phyloP scores from a whole-genome alignment of 2,329 filamentous ascomycete genomes.

The Fusarium abutilonis region DNA sequence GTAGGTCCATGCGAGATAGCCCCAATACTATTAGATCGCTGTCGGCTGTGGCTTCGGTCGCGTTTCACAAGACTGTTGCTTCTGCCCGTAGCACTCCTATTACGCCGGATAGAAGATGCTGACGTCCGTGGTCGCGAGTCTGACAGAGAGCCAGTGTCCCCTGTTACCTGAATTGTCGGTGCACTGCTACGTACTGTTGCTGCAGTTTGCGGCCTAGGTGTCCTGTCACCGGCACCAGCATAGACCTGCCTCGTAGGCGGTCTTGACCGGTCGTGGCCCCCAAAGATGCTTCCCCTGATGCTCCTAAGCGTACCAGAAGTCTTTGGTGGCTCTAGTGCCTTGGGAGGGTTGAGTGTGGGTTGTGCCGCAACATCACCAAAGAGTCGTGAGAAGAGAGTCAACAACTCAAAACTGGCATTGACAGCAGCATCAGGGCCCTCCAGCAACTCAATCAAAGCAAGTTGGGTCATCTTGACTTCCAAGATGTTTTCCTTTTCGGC shows the following conservation, averaged over 20 bases:
- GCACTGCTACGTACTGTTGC: conserved; percentile 58
- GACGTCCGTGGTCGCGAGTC: conserved; percentile 52
- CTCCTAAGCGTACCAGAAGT: conserved; percentile 77
- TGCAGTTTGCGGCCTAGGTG: conserved; percentile 52
- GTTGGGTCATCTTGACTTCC: conserved; percentile 96
- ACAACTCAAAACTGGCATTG: conserved; percentile 85
- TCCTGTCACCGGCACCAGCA: conserved; percentile 52
- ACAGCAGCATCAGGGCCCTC: conserved; percentile 88
- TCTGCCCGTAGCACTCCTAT: conserved; percentile 59
- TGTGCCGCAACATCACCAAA: conserved; percentile 70
- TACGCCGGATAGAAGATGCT: conserved; percentile 44
- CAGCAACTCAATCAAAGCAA: conserved; percentile 82
- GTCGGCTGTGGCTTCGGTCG: conserved; percentile 60
- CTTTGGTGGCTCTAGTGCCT: conserved; percentile 67
- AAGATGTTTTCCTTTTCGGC: conserved; percentile 87
- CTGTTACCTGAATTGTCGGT: conserved; percentile 81
- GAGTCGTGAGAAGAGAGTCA: conserved; percentile 82
- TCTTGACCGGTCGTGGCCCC: conserved; percentile 61
- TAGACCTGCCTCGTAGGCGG: conserved; percentile 56
- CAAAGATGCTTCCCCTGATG: conserved; percentile 80
- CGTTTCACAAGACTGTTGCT: conserved; percentile 64
- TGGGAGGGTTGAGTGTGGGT: conserved; percentile 54
- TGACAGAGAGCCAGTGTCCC: conserved; percentile 62
- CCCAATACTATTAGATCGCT: conserved; percentile 57
- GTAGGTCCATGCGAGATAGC: conserved; percentile 53